These are phyloP conservation scores for Backusella australiensis DNA, from an alignment of 192 early-diverging fungal genomes.

Conservation along the genomic window DNA sequence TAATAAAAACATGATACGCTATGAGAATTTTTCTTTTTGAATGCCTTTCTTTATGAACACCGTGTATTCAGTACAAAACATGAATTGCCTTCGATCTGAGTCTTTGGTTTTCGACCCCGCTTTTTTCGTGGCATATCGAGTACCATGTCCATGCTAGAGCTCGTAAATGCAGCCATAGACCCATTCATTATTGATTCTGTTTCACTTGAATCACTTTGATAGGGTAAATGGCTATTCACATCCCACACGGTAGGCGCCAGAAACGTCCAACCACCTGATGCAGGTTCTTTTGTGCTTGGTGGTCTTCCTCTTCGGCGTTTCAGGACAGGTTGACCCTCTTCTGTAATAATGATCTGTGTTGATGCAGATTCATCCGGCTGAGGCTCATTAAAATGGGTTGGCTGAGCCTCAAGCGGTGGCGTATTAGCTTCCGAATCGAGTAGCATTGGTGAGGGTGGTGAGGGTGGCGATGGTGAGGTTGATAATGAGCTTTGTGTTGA, in stretches of 20 bases:
- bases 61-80: slow-evolving; percentile 38
- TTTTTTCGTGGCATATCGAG: slow-evolving; percentile 40
- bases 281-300: slow-evolving; percentile 1
- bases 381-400: background rate
- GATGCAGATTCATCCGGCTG: background rate
- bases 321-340: slow-evolving; percentile 13
- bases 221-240: slow-evolving; percentile 10
- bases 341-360: slow-evolving; percentile 21
- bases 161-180: slow-evolving; percentile 35
- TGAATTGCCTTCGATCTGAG: slow-evolving; percentile 38
- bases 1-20: background rate
- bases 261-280: slow-evolving; percentile 28
- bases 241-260: slow-evolving; percentile 32
- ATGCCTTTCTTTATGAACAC: background rate
- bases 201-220: slow-evolving; percentile 6
- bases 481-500: background rate
- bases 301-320: slow-evolving; percentile 26
- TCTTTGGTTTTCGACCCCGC: slow-evolving; percentile 39
- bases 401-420: slow-evolving; percentile 2
- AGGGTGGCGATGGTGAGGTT: slow-evolving; percentile 1
- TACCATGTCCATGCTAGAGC: slow-evolving; percentile 32
- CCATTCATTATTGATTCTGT: slow-evolving; percentile 19
- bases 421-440: background rate
- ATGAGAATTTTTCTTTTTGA: background rate
- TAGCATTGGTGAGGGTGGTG: slow-evolving; percentile 1